Conservation (phyloP, 2,329 filamentous ascomycete genomes). For the Rutstroemia sp. region DNA sequence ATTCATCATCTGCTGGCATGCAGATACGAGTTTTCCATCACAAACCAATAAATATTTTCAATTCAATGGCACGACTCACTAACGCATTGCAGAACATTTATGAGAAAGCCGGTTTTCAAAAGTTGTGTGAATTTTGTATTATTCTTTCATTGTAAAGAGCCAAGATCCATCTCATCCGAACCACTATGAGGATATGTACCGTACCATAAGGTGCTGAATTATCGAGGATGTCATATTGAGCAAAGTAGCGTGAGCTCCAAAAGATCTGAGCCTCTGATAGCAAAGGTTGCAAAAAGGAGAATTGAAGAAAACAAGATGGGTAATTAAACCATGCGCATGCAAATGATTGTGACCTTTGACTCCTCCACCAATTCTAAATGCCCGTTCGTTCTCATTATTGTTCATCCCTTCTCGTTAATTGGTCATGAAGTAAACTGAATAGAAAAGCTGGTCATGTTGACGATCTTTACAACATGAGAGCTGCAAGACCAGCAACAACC, state of each 20-base stretch:
- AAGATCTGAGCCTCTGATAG: constrained; percentile 12
- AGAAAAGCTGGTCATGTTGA: constrained; percentile 6
- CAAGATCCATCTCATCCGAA: constrained; percentile 9
- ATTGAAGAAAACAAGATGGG: constrained; percentile 9
- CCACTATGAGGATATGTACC: constrained; percentile 13
- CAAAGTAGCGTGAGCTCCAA: constrained; percentile 17
- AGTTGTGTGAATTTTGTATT: constrained; percentile 4
- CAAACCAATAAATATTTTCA: background rate
- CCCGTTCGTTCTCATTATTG: constrained; percentile 3
- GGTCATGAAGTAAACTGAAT: background rate
- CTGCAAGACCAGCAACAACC: constrained; percentile 19
- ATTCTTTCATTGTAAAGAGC: background rate
- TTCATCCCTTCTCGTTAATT: constrained; percentile 12
- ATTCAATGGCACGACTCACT: background rate
- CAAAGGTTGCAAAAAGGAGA: background rate
- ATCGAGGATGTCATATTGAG: constrained; percentile 14
- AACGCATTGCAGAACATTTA: background rate
- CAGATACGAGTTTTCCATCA: background rate
- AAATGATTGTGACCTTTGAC: constrained; percentile 18
- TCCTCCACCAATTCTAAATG: constrained; percentile 12
- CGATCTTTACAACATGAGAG: constrained; percentile 21
- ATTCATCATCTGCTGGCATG: background rate
- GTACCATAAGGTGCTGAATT: constrained; percentile 15
- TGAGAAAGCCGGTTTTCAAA: background rate
- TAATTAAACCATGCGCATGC: background rate